A percentile compares a stretch with the other conserved stretches of the same genome.
Conservation (phyloP, 257 asterid species). For the Lycium barbarum region DNA sequence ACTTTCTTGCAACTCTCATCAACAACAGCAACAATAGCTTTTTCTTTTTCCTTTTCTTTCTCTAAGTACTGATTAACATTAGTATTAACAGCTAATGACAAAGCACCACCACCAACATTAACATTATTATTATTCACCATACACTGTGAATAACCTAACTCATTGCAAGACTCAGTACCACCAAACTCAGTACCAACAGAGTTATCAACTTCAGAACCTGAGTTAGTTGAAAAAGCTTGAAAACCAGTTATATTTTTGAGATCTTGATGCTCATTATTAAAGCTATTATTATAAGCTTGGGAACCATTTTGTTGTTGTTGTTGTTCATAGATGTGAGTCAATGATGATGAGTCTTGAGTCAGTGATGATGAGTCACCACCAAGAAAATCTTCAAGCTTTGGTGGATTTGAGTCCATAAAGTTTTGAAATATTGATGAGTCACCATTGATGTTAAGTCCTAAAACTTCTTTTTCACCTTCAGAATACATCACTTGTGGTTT, state of each 20-base stretch:
- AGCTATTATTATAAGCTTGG: constrained; percentile 33
- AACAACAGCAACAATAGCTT: constrained; percentile 57
- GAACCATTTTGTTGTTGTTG: constrained; percentile 55
- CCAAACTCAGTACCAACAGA: constrained; percentile 21
- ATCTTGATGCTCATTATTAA: constrained; percentile 52
- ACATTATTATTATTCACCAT: too few relatives aligned
- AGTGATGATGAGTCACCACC: constrained; percentile 75
- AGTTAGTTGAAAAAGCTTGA: constrained; percentile 72
- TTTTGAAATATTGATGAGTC: constrained; percentile 42
- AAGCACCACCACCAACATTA: constrained; percentile 31
- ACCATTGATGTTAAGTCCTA: constrained; percentile 33
- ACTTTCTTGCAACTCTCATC: constrained; percentile 64
- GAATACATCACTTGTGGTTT: constrained; percentile 50
- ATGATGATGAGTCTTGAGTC: constrained; percentile 48
- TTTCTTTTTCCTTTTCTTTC: constrained; percentile 27
- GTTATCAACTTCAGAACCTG: constrained; percentile 81
- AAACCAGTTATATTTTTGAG: constrained; percentile 63
- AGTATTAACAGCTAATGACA: constrained; percentile 56
- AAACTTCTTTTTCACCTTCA: constrained; percentile 40
- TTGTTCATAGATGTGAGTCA: constrained; percentile 49
- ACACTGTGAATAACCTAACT: constrained; percentile 61
- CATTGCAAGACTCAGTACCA: constrained; percentile 58
- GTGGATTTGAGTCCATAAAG: constrained; percentile 68
- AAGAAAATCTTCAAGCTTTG: constrained; percentile 88
- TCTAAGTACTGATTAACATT: not conserved